Conservation (phyloP, 306 rosid species). For the Pachyrhizus erosus region DNA sequence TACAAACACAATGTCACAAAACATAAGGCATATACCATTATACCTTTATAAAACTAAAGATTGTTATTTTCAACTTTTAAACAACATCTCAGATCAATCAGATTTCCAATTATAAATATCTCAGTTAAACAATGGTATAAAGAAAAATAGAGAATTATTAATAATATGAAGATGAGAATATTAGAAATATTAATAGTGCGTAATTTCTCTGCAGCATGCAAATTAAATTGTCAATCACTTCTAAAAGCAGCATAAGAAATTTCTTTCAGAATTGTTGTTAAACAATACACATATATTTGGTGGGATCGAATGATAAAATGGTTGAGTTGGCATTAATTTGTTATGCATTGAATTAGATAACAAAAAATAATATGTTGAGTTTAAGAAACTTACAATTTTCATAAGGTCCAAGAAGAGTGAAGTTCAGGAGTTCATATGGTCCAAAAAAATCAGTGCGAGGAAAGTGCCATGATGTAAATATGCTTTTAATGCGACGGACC, state of each 20-base stretch:
- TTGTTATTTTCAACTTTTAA: slow-evolving; percentile 17
- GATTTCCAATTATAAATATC: slow-evolving; percentile 10
- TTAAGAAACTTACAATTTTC: slow-evolving; percentile 56
- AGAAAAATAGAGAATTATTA: background rate
- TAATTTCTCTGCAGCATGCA: slow-evolving; percentile 13
- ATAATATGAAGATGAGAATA: background rate
- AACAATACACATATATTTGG: slow-evolving; percentile 14
- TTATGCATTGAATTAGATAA: background rate
- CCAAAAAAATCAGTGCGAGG: slow-evolving; percentile 66
- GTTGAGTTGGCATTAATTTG: background rate
- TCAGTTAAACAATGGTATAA: background rate
- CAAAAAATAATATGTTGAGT: slow-evolving; percentile 48
- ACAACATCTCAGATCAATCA: slow-evolving; percentile 4
- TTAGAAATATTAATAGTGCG: background rate
- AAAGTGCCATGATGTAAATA: slow-evolving; percentile 63
- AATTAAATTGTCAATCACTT: slow-evolving; percentile 30
- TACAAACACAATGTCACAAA: background rate
- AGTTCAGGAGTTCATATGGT: slow-evolving; percentile 86
- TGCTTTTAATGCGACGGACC: slow-evolving; percentile 50
- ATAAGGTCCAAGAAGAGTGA: slow-evolving; percentile 66
- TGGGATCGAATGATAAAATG: slow-evolving; percentile 5
- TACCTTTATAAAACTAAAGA: background rate
- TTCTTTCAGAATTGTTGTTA: background rate
- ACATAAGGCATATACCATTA: background rate
- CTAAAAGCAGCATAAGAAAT: slow-evolving; percentile 11